Percentiles rank a stretch among this genome's conserved stretches.
Evolutionary conservation across 129 eudicot genomes (phyloP).

Genomic region (Gnaphalium uliginosum): DNA sequence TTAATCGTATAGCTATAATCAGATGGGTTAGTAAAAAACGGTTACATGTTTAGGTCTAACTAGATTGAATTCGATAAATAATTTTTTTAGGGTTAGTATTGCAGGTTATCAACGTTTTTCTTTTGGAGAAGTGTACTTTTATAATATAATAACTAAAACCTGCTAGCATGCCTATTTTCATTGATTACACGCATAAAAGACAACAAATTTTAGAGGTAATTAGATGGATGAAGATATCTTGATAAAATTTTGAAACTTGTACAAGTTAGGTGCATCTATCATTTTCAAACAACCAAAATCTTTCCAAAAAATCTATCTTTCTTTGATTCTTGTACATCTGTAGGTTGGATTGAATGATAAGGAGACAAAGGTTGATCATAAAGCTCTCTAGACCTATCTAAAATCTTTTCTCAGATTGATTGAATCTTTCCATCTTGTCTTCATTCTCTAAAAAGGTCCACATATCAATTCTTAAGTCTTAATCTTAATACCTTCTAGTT

Average conservation of each 20-base stretch:
- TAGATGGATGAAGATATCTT: not conserved
- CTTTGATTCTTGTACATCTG: conserved; percentile 17
- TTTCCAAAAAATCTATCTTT: conserved; percentile 15
- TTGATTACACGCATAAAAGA: not conserved
- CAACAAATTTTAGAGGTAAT: not conserved
- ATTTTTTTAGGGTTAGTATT: not conserved
- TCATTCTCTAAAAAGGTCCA: conserved; percentile 38
- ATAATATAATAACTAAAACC: too few species aligned
- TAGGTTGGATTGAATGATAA: conserved; percentile 18
- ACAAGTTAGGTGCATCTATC: conserved; percentile 31
- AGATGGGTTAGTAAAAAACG: not conserved
- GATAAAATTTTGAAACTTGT: not conserved
- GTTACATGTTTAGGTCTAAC: not conserved
- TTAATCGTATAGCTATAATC: not conserved
- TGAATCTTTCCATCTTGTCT: conserved; percentile 39
- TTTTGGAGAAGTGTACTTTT: too few species aligned
- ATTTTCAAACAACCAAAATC: conserved; percentile 18
- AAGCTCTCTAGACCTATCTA: conserved; percentile 38
- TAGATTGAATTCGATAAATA: not conserved
- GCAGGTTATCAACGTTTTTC: not conserved
- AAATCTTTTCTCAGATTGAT: conserved; percentile 37
- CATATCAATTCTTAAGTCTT: conserved; percentile 34
- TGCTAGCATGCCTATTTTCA: not conserved
- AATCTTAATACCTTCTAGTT: conserved; percentile 18
- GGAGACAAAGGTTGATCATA: conserved; percentile 30